Base-by-base conservation (phyloP, 106 monocot species). In the Acorus calamus region DNA sequence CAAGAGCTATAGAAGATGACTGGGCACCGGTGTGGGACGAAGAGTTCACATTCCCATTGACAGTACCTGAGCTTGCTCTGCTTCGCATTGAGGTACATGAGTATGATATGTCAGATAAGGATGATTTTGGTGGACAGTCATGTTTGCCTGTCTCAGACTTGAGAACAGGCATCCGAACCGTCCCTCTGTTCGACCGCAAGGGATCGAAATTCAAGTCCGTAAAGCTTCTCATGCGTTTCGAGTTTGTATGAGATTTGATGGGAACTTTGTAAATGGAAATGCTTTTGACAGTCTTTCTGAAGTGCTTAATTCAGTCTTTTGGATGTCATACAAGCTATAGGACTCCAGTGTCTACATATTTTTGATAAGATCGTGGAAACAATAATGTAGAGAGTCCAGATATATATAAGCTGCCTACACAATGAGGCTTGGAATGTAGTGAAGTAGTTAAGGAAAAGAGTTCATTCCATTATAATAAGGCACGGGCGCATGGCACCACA, bases 101-200 rank as follows among this genome's bases (percentile, higher is more conserved):
- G 11, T 73, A 84, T 48, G 78, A 88, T 67, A 60, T 84, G 62
- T 75, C 80, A 5, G 80, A 78, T 47, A 83, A 78, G 67, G 77
- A 84, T 59, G 83, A 88, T 52, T 88, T 88, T 61, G 84, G 63
- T 3, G 88, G 88, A 0, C 83, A 88, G 57, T 76, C 84, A 4
- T 88, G 88, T 60, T 60, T 88, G 56, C 88, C 83, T 1, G 75
- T 84, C 2, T 81, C 61, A 47, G 88, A 88, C 62, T 44, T 84
- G 52, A 69, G 60, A 12, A 44, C 75, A 1, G 88, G 88, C 13
- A 81, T 88, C 46, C 70, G 80, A 4, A 46, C 69, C 0, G 80
- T 84, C 11, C 75, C 80, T 1, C 72, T 88, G 10, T 75, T 28
- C 14, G 69, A 88, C 49, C 71, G 51, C 48, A 75, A 73, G 71